These are phyloP conservation scores for Naganishia liquefaciens DNA, from an alignment of 1,284 basidiomycete genomes.

Conservation along the genomic window DNA sequence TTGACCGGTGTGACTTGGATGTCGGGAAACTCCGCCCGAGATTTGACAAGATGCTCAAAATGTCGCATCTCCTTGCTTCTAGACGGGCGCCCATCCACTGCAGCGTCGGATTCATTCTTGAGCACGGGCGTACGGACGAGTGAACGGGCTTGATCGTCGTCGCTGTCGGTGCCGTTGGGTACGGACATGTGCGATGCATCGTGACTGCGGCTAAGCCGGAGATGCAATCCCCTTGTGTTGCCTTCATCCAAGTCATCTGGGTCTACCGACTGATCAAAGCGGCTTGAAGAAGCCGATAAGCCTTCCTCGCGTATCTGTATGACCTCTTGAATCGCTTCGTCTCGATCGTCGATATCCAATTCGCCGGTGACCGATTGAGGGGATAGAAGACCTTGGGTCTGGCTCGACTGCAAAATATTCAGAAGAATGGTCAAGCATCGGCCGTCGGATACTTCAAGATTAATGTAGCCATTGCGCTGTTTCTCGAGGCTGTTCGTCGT, in stretches of 20 bases:
- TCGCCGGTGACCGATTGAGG: conserved; percentile 21
- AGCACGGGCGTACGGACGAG: conserved; percentile 8
- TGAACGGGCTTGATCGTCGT: conserved; percentile 3
- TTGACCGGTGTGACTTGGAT: conserved; percentile 25
- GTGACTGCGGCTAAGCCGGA: conserved; percentile 13
- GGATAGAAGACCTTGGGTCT: conserved; percentile 17
- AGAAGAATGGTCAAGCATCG: conserved; percentile 15
- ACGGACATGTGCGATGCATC: conserved; percentile 4
- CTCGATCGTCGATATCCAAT: conserved; percentile 20
- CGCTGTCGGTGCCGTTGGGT: not conserved
- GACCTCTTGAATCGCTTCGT: conserved; percentile 23
- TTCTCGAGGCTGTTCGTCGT: not conserved
- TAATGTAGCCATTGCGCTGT: not conserved
- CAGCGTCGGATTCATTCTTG: not conserved
- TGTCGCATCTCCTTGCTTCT: conserved; percentile 19
- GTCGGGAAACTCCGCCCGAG: conserved; percentile 21
- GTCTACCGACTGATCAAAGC: not conserved
- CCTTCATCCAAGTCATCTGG: not conserved
- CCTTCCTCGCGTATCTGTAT: not conserved
- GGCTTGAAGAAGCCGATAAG: not conserved
- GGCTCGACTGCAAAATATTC: conserved; percentile 13
- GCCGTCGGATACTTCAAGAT: conserved; percentile 13
- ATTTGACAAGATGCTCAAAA: conserved; percentile 17
- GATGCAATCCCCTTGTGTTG: conserved; percentile 1
- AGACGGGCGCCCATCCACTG: conserved; percentile 7